These are phyloP conservation scores for Teunomyces cretensis DNA, from an alignment of 805 yeast genomes.

Conservation along the genomic window DNA sequence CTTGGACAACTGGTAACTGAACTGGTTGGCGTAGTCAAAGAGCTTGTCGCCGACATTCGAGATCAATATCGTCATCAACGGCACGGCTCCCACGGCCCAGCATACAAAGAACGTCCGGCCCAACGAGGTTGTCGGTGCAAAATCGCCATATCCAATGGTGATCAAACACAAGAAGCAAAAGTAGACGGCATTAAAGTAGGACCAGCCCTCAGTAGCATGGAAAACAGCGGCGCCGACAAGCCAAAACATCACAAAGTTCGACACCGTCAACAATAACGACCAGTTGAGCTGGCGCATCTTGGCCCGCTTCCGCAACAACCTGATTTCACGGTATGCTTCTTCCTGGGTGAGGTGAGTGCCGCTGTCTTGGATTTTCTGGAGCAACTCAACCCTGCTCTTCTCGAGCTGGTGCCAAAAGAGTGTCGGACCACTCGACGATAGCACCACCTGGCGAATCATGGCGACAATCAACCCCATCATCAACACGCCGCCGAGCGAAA, in stretches of 20 bases:
- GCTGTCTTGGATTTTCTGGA: conserved; percentile 19
- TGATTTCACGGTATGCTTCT: conserved; percentile 58
- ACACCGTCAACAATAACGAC: conserved; percentile 40
- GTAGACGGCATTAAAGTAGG: conserved; percentile 69
- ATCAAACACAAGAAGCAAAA: conserved; percentile 73
- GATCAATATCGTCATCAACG: conserved; percentile 79
- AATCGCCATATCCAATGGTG: conserved; percentile 86
- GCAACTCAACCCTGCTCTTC: conserved; percentile 37
- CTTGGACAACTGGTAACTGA: conserved; percentile 12
- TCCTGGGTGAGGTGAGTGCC: conserved; percentile 31
- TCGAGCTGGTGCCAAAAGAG: conserved; percentile 68
- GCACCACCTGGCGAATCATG: conserved; percentile 64
- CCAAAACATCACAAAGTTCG: conserved; percentile 59
- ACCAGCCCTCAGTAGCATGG: conserved; percentile 63
- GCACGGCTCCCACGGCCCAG: conserved; percentile 84
- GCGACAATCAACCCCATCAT: conserved; percentile 72
- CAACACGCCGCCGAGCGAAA: conserved; percentile 69
- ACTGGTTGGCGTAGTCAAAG: conserved; percentile 26
- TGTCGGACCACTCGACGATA: conserved; percentile 61
- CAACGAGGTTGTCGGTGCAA: conserved; percentile 57
- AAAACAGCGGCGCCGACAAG: conserved; percentile 72
- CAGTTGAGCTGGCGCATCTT: conserved; percentile 34
- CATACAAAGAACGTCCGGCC: conserved; percentile 72
- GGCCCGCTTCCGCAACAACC: conserved; percentile 47
- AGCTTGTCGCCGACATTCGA: conserved; percentile 69